Percentiles rank a stretch among this genome's conserved stretches.
These are phyloP conservation scores for Houttuynia cordata DNA, from an alignment of 164 flowering plant species.

Conservation along the genomic window DNA sequence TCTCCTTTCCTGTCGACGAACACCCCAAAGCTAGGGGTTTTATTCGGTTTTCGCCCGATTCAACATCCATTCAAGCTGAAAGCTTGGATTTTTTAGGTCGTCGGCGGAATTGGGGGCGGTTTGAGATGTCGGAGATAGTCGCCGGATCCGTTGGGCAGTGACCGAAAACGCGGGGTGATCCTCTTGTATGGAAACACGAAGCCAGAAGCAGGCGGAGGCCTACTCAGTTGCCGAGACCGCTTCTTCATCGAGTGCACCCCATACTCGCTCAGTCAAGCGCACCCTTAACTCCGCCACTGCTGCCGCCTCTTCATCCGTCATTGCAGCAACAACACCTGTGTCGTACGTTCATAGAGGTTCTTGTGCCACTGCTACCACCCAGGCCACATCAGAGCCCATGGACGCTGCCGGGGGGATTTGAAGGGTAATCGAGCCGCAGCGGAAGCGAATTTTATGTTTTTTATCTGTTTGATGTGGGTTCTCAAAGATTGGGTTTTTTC, in stretches of 20 bases:
- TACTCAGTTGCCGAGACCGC: slow-evolving; percentile 88
- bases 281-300: slow-evolving; percentile 33
- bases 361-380: slow-evolving; percentile 24
- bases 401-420: no score
- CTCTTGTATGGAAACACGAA: slow-evolving; percentile 99
- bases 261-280: slow-evolving; percentile 60
- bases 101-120: neutral
- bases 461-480: no score
- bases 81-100: neutral
- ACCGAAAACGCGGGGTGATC: slow-evolving; percentile 20
- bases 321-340: neutral
- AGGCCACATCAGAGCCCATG: slow-evolving; percentile 37
- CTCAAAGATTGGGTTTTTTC: no score
- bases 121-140: slow-evolving; percentile 12
- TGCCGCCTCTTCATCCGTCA: no score
- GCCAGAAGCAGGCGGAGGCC: slow-evolving; percentile 99
- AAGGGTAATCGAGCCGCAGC: no score
- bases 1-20: no score
- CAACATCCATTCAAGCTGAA: neutral
- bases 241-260: slow-evolving; percentile 16
- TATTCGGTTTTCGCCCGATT: neutral
- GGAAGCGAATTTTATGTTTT: no score
- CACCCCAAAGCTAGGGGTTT: neutral
- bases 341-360: slow-evolving; percentile 51
- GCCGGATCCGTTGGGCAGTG: slow-evolving; percentile 30